Evolutionary conservation across 2,329 filamentous ascomycete genomes (phyloP).

Genomic region (Apiospora saccharicola): DNA sequence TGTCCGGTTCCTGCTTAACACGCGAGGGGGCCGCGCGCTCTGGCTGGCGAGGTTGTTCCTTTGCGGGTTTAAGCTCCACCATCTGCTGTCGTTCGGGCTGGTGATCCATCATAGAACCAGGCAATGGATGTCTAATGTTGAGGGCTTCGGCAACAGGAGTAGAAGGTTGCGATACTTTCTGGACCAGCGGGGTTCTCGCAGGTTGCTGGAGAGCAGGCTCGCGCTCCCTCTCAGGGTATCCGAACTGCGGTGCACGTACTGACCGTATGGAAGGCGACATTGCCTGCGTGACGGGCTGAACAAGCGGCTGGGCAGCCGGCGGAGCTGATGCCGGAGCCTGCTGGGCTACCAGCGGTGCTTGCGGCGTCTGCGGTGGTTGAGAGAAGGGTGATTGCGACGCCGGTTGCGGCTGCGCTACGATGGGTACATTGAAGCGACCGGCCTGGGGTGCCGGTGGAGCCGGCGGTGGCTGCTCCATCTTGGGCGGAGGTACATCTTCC

Average conservation of each 20-base stretch:
- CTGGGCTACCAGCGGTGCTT: slow-evolving; percentile 37
- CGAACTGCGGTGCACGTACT: slow-evolving; percentile 55
- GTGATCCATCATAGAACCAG: slow-evolving; percentile 39
- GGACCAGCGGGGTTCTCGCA: slow-evolving; percentile 39
- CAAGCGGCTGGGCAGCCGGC: slow-evolving; percentile 44
- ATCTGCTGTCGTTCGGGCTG: slow-evolving; percentile 43
- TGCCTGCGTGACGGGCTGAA: slow-evolving; percentile 49
- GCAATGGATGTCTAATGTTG: slow-evolving; percentile 41
- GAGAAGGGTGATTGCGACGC: slow-evolving; percentile 41
- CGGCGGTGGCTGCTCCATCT: slow-evolving; percentile 52
- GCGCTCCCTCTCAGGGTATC: slow-evolving; percentile 54
- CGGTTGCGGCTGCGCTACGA: slow-evolving; percentile 42
- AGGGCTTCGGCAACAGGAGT: slow-evolving; percentile 38
- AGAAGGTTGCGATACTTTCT: slow-evolving; percentile 39
- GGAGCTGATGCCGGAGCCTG: slow-evolving; percentile 30
- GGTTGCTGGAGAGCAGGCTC: slow-evolving; percentile 43
- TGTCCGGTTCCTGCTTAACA: slow-evolving; percentile 61
- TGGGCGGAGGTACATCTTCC: slow-evolving; percentile 52
- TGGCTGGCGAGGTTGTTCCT: slow-evolving; percentile 42
- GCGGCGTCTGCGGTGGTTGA: slow-evolving; percentile 37
- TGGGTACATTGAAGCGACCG: slow-evolving; percentile 54
- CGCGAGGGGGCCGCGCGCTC: slow-evolving; percentile 41
- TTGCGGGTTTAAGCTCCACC: slow-evolving; percentile 40
- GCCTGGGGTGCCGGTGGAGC: slow-evolving; percentile 48
- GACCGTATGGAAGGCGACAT: slow-evolving; percentile 57